Evolutionary conservation across 1,284 basidiomycete species (phyloP), one percentile per base, ranked within the genome.

Genomic region (Heterobasidion annosum): DNA sequence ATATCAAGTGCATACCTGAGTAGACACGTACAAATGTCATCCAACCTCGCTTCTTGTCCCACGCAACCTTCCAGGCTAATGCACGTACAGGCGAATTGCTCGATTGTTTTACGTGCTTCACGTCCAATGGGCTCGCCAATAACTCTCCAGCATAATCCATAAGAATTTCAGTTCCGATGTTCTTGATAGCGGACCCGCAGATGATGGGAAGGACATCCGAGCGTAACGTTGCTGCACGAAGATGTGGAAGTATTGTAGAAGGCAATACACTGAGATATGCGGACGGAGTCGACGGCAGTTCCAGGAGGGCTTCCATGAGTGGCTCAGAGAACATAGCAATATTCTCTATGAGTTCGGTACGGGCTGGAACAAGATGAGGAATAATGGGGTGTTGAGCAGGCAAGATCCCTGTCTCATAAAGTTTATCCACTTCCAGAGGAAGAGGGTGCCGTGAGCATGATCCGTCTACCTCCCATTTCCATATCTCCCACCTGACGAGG

Each of bases 21-120:
- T 95, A 95, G 19, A 95, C 80, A 25, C 92, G 77, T 37, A 95
- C 85, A 64, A 93, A 95, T 0, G 92, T 94, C 83, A 93, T 91
- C 82, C 92, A 94, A 13, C 92, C 92, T 59, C 78, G 81, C 57
- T 80, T 81, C 59, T 83, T 85, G 66, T 94, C 90, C 87, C 89
- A 93, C 25, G 76, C 77, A 16, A 95, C 91, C 66, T 95, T 95
- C 89, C 93, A 95, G 0, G 90, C 92, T 19, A 95, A 73, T 60
- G 85, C 68, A 33, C 79, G 81, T 18, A 87, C 64, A 0, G 82
- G 79, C 1, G 74, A 65, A 57, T 79, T 79, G 37, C 68, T 63
- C 10, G 64, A 65, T 50, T 78, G 75, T 4, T 61, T 61, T 34
- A 75, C 69, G 50, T 75, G 73, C 15, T 70, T 61, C 6, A 88